Percentiles rank a stretch among this genome's conserved stretches.
phyloP scores from a whole-genome alignment of 495 filamentous ascomycete genomes.

The Clohesyomyces aquaticus region DNA sequence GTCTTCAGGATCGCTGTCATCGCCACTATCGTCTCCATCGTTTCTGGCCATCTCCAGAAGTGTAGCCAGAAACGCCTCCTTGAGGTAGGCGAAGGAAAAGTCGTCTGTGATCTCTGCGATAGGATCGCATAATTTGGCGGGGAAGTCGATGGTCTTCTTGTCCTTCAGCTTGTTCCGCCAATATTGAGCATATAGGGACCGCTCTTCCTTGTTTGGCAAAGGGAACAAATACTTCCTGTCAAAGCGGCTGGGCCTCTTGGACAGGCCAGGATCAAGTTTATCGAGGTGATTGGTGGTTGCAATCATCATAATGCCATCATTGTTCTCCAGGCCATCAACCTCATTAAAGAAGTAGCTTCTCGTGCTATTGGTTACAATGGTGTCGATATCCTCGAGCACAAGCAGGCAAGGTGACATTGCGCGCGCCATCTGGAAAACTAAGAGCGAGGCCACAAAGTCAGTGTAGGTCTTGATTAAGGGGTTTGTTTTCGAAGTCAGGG shows the following conservation, averaged over 20 bases:
- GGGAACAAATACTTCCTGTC: constrained; percentile 68
- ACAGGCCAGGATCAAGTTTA: constrained; percentile 60
- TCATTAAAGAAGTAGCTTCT: constrained; percentile 73
- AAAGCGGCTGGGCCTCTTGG: constrained; percentile 66
- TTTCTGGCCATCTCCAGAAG: constrained; percentile 54
- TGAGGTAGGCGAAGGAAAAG: constrained; percentile 69
- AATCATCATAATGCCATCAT: constrained; percentile 67
- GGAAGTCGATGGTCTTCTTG: constrained; percentile 61
- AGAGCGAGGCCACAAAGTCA: no score
- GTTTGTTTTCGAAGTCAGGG: no score
- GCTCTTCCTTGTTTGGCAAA: constrained; percentile 56
- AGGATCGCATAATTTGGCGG: constrained; percentile 54
- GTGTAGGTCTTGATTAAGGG: no score
- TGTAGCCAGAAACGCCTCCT: constrained; percentile 66
- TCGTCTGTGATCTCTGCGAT: constrained; percentile 63
- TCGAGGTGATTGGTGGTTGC: constrained; percentile 63
- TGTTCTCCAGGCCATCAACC: constrained; percentile 68
- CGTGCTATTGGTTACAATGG: constrained; percentile 56
- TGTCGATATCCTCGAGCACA: constrained; percentile 71
- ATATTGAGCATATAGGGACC: constrained; percentile 56
- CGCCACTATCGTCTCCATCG: constrained; percentile 39
- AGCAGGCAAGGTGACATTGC: constrained; percentile 53
- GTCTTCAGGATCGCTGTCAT: constrained; percentile 38
- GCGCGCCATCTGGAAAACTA: constrained; percentile 45
- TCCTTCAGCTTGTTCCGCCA: constrained; percentile 53